Evolutionary conservation across 306 rosid genomes (phyloP), one percentile per base, ranked within the genome.

Genomic region (Quercus aquifolioides): DNA sequence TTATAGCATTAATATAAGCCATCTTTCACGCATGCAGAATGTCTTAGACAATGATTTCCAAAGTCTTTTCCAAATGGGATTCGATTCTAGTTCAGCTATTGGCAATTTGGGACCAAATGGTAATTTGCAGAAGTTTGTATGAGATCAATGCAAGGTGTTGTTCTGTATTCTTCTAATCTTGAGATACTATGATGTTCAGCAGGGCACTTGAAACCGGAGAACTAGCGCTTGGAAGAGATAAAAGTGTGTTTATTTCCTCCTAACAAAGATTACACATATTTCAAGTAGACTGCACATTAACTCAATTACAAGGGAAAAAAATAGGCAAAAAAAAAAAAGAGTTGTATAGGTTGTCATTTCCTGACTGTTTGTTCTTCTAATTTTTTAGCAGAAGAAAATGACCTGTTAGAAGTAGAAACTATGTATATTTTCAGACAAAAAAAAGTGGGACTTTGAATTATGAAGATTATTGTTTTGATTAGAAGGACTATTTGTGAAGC

Each of bases 41-140:
- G 90, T 86, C 72, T 69, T 89, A 78, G 96, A 93, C 57, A 90
- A 84, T 26, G 99, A 96, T 73, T 85, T 96, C 77, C 99, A 92
- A 73, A 91, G 89, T 84, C 86, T 93, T 74, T 85, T 90, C 69
- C 94, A 88, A 80, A 86, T 93, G 94, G 99, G 97, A 77, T 93
- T 84, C 64, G 91, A 96, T 80, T 88, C 92, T 31, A 82, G 78
- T 82, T 79, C 90, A 52, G 86, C 89, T 57, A 85, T 87, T 52
- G 96, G 91, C 77, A 90, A 83, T 84, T 55, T 87, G 92, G 99
- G 93, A 85, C 89, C 93, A 56, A 91, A 91, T 84, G 97, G 98
- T 89, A 92, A 82, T 51, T 31, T 10, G 23, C 72, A 71, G 46
- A 77, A 77, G 56, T 70, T 76, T 55, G 25, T 80, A 73, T 78